These are phyloP conservation scores for Pseudonitzschia delicatissima DNA, from an alignment of 108 stramenopile genomes.

Conservation along the genomic window DNA sequence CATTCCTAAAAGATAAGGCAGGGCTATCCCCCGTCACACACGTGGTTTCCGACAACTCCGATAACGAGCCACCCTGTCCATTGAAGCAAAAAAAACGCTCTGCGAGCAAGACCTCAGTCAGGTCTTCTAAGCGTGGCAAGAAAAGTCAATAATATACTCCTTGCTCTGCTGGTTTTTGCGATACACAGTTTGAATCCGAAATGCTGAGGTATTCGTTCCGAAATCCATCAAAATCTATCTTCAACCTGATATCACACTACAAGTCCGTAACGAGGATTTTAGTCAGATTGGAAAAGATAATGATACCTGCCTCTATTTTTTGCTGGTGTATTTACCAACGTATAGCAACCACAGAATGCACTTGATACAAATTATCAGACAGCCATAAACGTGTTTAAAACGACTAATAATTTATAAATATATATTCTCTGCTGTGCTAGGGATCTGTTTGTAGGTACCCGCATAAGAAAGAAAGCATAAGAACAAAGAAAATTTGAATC, in stretches of 20 bases:
- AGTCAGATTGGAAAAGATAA: neutral
- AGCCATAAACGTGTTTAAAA: no score
- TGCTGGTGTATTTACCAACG: neutral
- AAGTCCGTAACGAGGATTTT: neutral
- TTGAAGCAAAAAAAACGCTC: neutral
- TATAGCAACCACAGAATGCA: neutral
- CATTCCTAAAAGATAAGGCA: neutral
- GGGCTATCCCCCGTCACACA: neutral
- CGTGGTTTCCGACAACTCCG: neutral
- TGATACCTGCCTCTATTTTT: neutral
- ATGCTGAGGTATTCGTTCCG: neutral
- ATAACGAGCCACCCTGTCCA: neutral
- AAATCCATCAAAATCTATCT: neutral
- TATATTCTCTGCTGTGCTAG: no score
- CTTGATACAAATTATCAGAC: neutral
- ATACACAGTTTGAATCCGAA: neutral
- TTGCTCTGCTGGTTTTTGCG: neutral
- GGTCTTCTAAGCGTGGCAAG: neutral
- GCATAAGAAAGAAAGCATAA: no score
- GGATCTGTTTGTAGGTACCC: no score
- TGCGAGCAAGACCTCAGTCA: neutral
- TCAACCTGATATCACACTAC: neutral
- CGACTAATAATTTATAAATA: no score
- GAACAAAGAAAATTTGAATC: no score
- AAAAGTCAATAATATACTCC: neutral